A percentile compares a stretch with the other conserved stretches of the same genome.
Conservation (phyloP, 352 stramenopile species). For the Phytophthora pinifolia region DNA sequence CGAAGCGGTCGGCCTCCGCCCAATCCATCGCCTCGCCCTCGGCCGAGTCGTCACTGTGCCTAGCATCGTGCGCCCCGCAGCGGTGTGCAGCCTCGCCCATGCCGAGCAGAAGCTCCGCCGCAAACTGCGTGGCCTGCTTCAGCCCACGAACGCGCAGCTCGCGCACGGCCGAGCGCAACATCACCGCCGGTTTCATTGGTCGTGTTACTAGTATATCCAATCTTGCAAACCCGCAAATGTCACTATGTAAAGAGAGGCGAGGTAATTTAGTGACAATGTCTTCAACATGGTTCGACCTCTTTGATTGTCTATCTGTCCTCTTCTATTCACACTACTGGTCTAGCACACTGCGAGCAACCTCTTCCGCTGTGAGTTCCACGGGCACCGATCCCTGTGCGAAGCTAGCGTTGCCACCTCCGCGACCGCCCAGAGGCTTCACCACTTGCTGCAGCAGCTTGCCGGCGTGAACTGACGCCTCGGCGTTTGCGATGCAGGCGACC, state of each 20-base stretch:
- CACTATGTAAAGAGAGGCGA: constrained; percentile 1
- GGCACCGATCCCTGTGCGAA: constrained; percentile 66
- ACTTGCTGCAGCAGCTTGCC: constrained; percentile 60
- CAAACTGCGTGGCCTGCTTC: constrained; percentile 70
- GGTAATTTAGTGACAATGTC: constrained; percentile 3
- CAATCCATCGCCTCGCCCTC: constrained; percentile 18
- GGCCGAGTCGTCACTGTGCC: constrained; percentile 1
- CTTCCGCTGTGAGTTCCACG: constrained; percentile 11
- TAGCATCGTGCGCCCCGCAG: neutral
- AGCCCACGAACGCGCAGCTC: constrained; percentile 60
- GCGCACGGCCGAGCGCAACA: constrained; percentile 51
- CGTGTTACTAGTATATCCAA: constrained; percentile 6
- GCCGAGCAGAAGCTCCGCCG: constrained; percentile 73
- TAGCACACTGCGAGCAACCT: constrained; percentile 29
- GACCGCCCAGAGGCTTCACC: constrained; percentile 51
- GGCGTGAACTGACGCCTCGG: constrained; percentile 35
- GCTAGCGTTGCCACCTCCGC: constrained; percentile 54
- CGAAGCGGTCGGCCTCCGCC: constrained; percentile 46
- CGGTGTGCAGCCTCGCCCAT: constrained; percentile 43
- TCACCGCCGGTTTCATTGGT: constrained; percentile 12
- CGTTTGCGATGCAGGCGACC: constrained; percentile 49
- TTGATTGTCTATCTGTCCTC: constrained; percentile 1
- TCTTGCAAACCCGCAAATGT: neutral
- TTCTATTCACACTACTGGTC: constrained; percentile 6
- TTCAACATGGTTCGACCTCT: neutral